Percentiles rank a stretch among this genome's conserved stretches.
Conservation (phyloP, 805 yeast species). For the Wickerhamiella brachini region DNA sequence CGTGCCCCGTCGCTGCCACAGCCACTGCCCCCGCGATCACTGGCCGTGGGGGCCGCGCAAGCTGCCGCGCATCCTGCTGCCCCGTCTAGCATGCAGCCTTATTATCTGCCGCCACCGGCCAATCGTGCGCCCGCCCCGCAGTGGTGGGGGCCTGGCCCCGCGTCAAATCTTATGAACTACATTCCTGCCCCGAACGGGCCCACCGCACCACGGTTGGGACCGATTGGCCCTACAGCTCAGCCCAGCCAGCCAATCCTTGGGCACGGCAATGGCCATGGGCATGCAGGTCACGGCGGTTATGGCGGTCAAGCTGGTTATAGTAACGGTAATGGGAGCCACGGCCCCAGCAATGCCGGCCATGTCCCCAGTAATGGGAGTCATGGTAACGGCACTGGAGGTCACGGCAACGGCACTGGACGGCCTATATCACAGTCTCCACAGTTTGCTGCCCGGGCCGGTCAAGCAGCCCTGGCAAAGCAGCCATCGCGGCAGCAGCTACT, state of each 20-base stretch:
- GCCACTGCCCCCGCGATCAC: background rate
- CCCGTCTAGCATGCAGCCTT: conserved; percentile 1
- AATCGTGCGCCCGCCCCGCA: background rate
- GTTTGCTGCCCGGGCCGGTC: conserved; percentile 1
- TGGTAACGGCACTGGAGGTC: background rate
- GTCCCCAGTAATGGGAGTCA: too few relatives aligned
- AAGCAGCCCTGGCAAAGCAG: background rate
- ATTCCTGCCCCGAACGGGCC: background rate
- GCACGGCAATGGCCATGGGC: background rate
- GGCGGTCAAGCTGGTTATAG: background rate
- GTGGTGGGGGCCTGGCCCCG: background rate
- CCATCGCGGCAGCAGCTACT: background rate
- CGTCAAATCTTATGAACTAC: background rate
- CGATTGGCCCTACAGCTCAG: background rate
- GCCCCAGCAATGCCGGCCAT: too few relatives aligned
- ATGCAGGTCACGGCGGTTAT: background rate
- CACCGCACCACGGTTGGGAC: background rate
- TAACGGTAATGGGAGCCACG: too few relatives aligned
- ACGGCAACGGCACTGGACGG: background rate
- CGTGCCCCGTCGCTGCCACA: background rate
- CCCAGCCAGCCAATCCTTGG: background rate
- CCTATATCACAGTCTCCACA: background rate
- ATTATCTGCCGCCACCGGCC: background rate
- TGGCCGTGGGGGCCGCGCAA: background rate
- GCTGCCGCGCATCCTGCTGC: background rate